Percentiles rank a stretch among this genome's conserved stretches.
Conservation (phyloP, 768 basidiomycete genomes). For the Russula olivacea region DNA sequence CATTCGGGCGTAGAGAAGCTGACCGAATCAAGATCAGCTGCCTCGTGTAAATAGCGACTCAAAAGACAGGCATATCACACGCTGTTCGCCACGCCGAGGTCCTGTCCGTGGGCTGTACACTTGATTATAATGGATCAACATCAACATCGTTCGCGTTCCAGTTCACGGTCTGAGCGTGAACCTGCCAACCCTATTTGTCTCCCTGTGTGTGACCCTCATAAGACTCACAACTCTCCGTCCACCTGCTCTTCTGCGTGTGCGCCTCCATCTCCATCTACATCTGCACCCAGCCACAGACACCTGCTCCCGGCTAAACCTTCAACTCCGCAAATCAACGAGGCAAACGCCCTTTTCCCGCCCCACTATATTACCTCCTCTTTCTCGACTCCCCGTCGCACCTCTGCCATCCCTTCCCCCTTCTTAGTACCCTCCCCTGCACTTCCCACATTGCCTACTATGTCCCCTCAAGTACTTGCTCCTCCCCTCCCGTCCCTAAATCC, state of each 20-base stretch:
- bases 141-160: conserved; percentile 16
- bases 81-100: conserved; percentile 10
- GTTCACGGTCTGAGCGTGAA: conserved; percentile 21
- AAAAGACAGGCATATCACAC: conserved; percentile 22
- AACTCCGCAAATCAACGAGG: conserved; percentile 24
- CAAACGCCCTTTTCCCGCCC: conserved; percentile 17
- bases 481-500: conserved; percentile 23
- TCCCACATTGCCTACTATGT: conserved; percentile 36
- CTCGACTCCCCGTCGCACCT: conserved; percentile 14
- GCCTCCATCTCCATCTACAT: conserved; percentile 10
- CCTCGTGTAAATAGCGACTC: conserved; percentile 16
- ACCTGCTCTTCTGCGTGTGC: not conserved
- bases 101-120: conserved; percentile 17
- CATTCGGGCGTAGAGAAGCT: conserved; percentile 15
- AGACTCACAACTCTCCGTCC: conserved; percentile 8
- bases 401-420: conserved; percentile 7
- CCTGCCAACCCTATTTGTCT: conserved; percentile 2
- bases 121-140: conserved; percentile 19
- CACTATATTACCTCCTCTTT: conserved; percentile 19
- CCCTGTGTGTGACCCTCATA: conserved; percentile 11
- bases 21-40: conserved; percentile 7
- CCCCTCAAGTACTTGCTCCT: conserved; percentile 31
- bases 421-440: conserved; percentile 26
- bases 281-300: conserved; percentile 7
- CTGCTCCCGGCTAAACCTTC: conserved; percentile 10